Evolutionary conservation across 495 filamentous ascomycete species (phyloP).

Genomic region (Aspergillus ostianus): DNA sequence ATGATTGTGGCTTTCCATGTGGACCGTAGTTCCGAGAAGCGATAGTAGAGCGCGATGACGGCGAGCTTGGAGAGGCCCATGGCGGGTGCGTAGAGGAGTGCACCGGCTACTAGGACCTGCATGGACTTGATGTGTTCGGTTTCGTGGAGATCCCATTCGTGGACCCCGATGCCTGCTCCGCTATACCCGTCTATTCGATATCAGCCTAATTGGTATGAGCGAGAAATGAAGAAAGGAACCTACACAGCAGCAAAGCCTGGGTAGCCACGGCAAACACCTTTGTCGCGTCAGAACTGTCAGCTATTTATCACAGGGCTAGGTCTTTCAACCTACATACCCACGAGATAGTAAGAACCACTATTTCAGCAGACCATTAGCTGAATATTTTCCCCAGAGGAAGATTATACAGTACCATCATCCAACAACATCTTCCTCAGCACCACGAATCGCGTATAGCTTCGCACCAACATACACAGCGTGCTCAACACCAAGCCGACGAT

Average conservation of each 20-base stretch:
- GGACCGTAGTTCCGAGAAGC: not conserved
- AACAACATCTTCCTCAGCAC: not conserved
- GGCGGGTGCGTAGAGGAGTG: not conserved
- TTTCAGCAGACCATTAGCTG: not conserved
- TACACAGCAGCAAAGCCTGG: not conserved
- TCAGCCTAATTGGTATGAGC: not conserved
- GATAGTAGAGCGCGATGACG: not conserved
- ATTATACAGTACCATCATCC: not conserved
- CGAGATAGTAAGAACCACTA: not conserved
- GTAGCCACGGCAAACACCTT: not conserved
- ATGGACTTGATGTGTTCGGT: not conserved
- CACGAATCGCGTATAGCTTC: not conserved
- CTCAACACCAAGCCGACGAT: not conserved
- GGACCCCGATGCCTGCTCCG: not conserved
- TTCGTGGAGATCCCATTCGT: not conserved
- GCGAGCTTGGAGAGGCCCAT: not conserved
- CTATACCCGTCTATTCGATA: not conserved
- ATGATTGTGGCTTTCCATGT: not conserved
- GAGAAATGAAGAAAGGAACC: not conserved
- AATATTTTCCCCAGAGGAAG: no score
- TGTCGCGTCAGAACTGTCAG: not conserved
- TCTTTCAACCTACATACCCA: not conserved
- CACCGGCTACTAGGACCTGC: not conserved
- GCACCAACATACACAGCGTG: not conserved
- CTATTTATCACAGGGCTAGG: not conserved